A percentile compares a stretch with the other conserved stretches of the same genome.
phyloP scores from a whole-genome alignment of 106 monocot genomes.

The Allium fistulosum region DNA sequence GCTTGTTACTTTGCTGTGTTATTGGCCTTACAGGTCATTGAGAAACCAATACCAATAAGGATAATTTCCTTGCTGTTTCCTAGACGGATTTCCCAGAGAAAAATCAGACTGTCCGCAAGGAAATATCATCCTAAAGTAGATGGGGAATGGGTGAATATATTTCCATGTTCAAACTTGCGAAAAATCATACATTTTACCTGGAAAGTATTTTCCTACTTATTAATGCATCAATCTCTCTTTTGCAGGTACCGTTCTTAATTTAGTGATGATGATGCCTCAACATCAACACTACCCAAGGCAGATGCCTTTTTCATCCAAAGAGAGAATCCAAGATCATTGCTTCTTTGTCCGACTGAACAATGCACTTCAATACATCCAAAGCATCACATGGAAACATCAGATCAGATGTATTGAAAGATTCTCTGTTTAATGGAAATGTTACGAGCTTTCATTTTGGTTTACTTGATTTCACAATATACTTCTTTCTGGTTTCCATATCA shows the following conservation, averaged over 20 bases:
- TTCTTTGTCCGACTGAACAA: neutral
- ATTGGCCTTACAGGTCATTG: constrained; percentile 43
- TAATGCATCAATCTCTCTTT: no score
- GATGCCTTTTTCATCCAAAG: constrained; percentile 93
- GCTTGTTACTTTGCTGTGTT: neutral
- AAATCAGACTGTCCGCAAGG: constrained; percentile 54
- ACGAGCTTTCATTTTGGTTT: constrained; percentile 6
- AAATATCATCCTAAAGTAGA: constrained; percentile 66
- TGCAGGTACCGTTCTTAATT: constrained; percentile 71
- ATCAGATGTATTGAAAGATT: constrained; percentile 13
- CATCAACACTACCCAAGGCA: constrained; percentile 64
- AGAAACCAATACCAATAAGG: constrained; percentile 57
- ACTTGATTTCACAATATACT: neutral
- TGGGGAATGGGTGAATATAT: constrained; percentile 50
- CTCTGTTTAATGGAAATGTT: constrained; percentile 55
- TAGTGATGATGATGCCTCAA: constrained; percentile 52
- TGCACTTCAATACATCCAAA: constrained; percentile 36
- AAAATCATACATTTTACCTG: no score
- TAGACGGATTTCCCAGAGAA: constrained; percentile 78
- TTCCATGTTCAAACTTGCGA: neutral
- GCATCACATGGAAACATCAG: constrained; percentile 13
- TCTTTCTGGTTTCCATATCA: neutral
- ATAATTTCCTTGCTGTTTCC: constrained; percentile 61
- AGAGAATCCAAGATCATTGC: constrained; percentile 28
- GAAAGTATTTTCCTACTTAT: no score